Base-by-base conservation (phyloP, 106 monocot genomes). In the Xerophyta viscosa region DNA sequence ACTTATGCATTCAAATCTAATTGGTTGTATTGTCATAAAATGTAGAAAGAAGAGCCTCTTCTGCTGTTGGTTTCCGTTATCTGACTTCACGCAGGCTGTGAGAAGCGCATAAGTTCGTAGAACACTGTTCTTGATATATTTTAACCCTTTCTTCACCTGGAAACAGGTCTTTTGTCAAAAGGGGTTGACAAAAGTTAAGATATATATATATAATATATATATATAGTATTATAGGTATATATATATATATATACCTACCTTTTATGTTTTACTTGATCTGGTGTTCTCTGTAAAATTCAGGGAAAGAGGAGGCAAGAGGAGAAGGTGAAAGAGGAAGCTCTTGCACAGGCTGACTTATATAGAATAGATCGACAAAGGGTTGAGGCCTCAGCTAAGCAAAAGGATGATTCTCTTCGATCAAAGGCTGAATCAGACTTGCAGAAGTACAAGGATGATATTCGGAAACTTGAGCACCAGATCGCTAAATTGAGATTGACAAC, bases 391-490 rank as follows among this genome's bases (percentile, higher is more conserved):
- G 60, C 61, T 39, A 77, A 76, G 54, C 62, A 63, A 1, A 70
- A 71, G 64, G 87, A 87, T 28, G 68, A 87, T 46, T 55, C 24
- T 25, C 48, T 75, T n/a, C 46, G 25, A 49, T n/a, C 81, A 8
- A 66, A 70, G 68, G 73, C 81, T 19, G 81, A 77, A 52, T 71
- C 64, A n/a, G 77, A 75, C 22, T 25, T 62, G 8, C 81, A 87
- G 31, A 74, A 48, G 47, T 68, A 57, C 57, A 87, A 77, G 69
- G 60, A 69, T 18, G 61, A 71, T 17, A 58, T 82, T 2, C 41
- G 64, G 48, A 66, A 57, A 19, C 73, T 87, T 29, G 87, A 82
- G 43, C 60, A 67, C 31, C 72, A 67, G 63, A 77, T 81, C 23
- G 2, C 63, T n/a, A 69, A 77, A 9, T 28, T 87, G 60, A 63